phyloP scores from a whole-genome alignment of 129 eudicot species.

The Chrysanthemum seticuspe region DNA sequence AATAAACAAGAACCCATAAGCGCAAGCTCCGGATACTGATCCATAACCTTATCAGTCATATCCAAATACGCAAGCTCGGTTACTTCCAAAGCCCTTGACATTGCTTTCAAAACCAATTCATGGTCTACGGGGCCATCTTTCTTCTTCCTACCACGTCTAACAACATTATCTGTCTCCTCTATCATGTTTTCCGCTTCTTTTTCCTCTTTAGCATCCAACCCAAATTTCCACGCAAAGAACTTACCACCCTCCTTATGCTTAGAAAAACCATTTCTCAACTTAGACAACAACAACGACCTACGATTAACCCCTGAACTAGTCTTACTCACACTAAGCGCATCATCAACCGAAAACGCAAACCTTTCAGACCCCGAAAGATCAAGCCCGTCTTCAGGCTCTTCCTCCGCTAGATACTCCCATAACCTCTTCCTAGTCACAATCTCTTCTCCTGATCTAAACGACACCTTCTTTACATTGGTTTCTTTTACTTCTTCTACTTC shows the following conservation, averaged over 20 bases:
- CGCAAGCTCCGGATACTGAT: slow-evolving; percentile 95
- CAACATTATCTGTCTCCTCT: slow-evolving; percentile 33
- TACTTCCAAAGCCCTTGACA: slow-evolving; percentile 85
- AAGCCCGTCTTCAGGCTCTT: slow-evolving; percentile 80
- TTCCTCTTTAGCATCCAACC: slow-evolving; percentile 62
- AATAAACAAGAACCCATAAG: slow-evolving; percentile 96
- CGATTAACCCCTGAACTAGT: slow-evolving; percentile 65
- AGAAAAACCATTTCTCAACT: slow-evolving; percentile 68
- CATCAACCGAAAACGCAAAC: slow-evolving; percentile 94
- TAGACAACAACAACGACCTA: slow-evolving; percentile 72
- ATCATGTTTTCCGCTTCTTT: slow-evolving; percentile 45
- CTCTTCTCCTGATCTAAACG: slow-evolving; percentile 54
- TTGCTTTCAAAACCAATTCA: slow-evolving; percentile 78
- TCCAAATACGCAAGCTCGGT: slow-evolving; percentile 84
- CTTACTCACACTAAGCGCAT: slow-evolving; percentile 79
- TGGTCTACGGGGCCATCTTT: slow-evolving; percentile 83
- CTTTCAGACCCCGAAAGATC: slow-evolving; percentile 97
- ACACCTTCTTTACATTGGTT: slow-evolving; percentile 53
- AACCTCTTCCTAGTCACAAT: slow-evolving; percentile 63
- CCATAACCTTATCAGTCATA: slow-evolving; percentile 95
- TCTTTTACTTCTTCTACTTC: slow-evolving; percentile 20
- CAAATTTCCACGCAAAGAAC: slow-evolving; percentile 84
- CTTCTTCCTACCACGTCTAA: slow-evolving; percentile 51
- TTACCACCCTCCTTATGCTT: slow-evolving; percentile 57
- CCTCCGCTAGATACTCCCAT: slow-evolving; percentile 90